Conservation (phyloP, 352 stramenopile genomes). For the Phytophthora pini region DNA sequence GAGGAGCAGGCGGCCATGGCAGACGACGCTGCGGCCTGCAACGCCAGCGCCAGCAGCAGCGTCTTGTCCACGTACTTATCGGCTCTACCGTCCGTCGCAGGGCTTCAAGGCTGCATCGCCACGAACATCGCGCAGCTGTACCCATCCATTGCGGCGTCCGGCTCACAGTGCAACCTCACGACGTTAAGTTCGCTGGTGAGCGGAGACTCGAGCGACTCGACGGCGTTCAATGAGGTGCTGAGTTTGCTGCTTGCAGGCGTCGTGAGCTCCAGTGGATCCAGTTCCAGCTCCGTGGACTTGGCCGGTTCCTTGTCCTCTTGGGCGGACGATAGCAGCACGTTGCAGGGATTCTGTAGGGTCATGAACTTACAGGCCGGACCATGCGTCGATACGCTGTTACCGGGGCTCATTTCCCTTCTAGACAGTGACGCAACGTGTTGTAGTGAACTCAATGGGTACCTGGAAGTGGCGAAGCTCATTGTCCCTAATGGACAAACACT, state of each 20-base stretch:
- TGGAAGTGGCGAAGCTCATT: conserved; percentile 56
- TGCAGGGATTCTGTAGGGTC: conserved; percentile 55
- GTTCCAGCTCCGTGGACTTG: conserved; percentile 25
- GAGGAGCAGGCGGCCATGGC: conserved; percentile 24
- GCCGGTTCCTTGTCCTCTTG: conserved; percentile 42
- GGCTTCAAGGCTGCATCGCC: conserved; percentile 56
- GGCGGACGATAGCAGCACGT: conserved; percentile 47
- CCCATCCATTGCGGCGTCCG: conserved; percentile 37
- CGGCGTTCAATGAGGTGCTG: conserved; percentile 53
- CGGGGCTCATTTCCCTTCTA: conserved; percentile 46
- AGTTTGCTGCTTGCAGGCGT: conserved; percentile 44
- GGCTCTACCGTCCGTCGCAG: conserved; percentile 47
- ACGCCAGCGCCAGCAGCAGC: conserved; percentile 47
- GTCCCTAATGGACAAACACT: conserved; percentile 53
- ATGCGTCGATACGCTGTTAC: conserved; percentile 53
- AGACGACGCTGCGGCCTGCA: conserved; percentile 46
- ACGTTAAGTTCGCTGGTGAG: conserved; percentile 52
- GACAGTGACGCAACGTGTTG: conserved; percentile 61
- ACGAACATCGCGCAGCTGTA: conserved; percentile 58
- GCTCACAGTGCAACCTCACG: conserved; percentile 56
- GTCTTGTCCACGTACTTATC: conserved; percentile 53
- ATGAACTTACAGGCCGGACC: conserved; percentile 62
- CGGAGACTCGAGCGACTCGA: conserved; percentile 31
- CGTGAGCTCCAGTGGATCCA: conserved; percentile 28
- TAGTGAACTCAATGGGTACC: conserved; percentile 47